Base-by-base conservation (phyloP, 345 rosid species). In the Hypericum perforatum region DNA sequence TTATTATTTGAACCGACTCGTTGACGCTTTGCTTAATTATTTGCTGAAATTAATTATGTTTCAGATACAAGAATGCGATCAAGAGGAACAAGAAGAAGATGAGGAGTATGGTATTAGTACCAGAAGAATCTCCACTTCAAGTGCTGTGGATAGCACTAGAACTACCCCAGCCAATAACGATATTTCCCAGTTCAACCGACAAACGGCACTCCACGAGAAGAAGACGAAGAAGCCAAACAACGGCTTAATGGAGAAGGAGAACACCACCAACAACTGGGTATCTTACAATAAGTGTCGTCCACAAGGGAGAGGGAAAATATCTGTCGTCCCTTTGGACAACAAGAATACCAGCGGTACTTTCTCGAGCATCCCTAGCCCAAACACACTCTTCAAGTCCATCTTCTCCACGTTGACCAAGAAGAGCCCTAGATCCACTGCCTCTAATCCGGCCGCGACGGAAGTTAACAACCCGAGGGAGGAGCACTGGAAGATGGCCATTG, bases 241-340 rank as follows among this genome's bases (percentile, higher is more conserved):
- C 49, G 44, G 16, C 77, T 76, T 50, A 76, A 82, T 70, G 64
- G 76, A 79, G 29, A 75, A 78, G 0, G 79, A 64, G 11, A 2
- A 41, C 46, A 22, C 22, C 13, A 71, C 43, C 11, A 76, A 59
- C 16, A 67, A 66, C 6, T 69, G 91, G 0, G 81, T 92, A 53
- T 83, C 94, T n/a, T 88, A 95, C 75, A 78, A 79, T 81, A 82
- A 79, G 54, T 92, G 98, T 64, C 77, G 94, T 4, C 98, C 98
- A 8, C 71, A 74, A 49, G 45, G 85, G 13, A 76, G 91, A 5
- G 91, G 84, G 53, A 88, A 82, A 70, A 74, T 92, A 69, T 81
- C 95, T 0, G 82, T 88, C 11, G 91, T 82, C 14, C 95, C 97
- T 52, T 64, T 85, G 37, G 96, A 92, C 66, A 76, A 70, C 54